Conservation (phyloP, 352 stramenopile species). For the Peronospora farinosa region DNA sequence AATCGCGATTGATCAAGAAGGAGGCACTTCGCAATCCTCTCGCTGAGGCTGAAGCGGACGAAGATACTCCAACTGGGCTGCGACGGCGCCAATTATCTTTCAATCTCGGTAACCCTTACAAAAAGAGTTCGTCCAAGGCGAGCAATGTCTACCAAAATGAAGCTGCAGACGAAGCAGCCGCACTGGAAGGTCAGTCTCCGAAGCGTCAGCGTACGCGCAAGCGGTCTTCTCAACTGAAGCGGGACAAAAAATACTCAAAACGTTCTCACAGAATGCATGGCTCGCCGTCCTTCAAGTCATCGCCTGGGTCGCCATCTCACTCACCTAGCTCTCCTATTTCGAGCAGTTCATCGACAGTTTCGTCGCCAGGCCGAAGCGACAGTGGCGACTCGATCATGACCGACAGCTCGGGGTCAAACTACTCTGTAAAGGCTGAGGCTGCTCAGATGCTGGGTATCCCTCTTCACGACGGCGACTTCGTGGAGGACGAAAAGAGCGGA, state of each 20-base stretch:
- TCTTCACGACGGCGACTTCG: conserved; percentile 55
- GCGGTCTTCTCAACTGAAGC: conserved; percentile 78
- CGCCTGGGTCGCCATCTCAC: conserved; percentile 58
- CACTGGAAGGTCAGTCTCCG: conserved; percentile 64
- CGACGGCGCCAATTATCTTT: conserved; percentile 76
- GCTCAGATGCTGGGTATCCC: conserved; percentile 76
- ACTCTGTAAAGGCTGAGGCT: conserved; percentile 71
- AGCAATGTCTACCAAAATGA: conserved; percentile 83
- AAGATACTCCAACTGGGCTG: conserved; percentile 69
- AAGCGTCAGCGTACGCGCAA: conserved; percentile 80
- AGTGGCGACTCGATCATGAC: conserved; percentile 52
- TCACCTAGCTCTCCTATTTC: conserved; percentile 54
- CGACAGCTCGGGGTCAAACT: conserved; percentile 58
- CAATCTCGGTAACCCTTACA: conserved; percentile 85
- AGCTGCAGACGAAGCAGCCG: conserved; percentile 77
- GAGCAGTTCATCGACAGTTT: conserved; percentile 50
- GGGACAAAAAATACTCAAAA: conserved; percentile 72
- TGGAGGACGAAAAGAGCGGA: conserved; percentile 38
- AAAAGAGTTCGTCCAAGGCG: conserved; percentile 78
- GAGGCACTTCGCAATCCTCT: conserved; percentile 81
- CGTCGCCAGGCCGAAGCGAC: conserved; percentile 58
- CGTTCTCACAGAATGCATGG: conserved; percentile 52
- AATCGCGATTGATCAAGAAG: conserved; percentile 82
- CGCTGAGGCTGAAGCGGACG: conserved; percentile 74
- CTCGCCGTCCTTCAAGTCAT: conserved; percentile 65